These are phyloP conservation scores for Phanerochaete sordida DNA, from an alignment of 768 basidiomycete genomes.

Conservation along the genomic window DNA sequence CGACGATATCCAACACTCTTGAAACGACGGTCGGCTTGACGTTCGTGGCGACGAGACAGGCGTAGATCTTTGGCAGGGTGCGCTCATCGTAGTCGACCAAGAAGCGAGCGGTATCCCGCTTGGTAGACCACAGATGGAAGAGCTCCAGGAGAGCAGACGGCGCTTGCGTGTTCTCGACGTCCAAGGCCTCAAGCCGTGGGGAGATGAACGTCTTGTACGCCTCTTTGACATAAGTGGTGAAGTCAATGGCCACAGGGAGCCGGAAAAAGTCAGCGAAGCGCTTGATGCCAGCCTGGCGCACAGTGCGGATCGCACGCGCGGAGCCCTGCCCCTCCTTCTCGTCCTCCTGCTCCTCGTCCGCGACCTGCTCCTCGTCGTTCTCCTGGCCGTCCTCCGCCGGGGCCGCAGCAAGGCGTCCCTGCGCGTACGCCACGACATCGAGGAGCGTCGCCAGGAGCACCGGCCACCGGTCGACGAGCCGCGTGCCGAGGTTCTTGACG, in stretches of 20 bases:
- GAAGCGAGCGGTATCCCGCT: constrained; percentile 52
- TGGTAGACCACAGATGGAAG: constrained; percentile 72
- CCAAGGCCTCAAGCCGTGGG: constrained; percentile 72
- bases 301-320: constrained; percentile 47
- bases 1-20: constrained; percentile 82
- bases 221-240: constrained; percentile 59
- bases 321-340: constrained; percentile 25
- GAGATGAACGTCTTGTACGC: constrained; percentile 74
- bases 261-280: constrained; percentile 88
- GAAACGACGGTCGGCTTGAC: constrained; percentile 85
- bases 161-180: constrained; percentile 85
- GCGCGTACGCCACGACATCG: constrained; percentile 62
- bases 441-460: constrained; percentile 67
- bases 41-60: constrained; percentile 74
- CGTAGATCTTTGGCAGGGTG: constrained; percentile 74
- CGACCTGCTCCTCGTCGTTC: constrained; percentile 29
- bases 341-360: constrained; percentile 30
- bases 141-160: constrained; percentile 88
- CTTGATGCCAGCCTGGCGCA: constrained; percentile 83
- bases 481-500: constrained; percentile 75
- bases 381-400: constrained; percentile 30
- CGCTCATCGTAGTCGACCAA: constrained; percentile 67
- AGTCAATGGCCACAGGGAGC: constrained; percentile 69
- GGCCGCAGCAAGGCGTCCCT: constrained; percentile 43
- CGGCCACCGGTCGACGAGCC: constrained; percentile 69